Evolutionary conservation across 805 yeast genomes (phyloP), one percentile per base, ranked within the genome.

Genomic region (Zygosaccharomyces gambellarensis): DNA sequence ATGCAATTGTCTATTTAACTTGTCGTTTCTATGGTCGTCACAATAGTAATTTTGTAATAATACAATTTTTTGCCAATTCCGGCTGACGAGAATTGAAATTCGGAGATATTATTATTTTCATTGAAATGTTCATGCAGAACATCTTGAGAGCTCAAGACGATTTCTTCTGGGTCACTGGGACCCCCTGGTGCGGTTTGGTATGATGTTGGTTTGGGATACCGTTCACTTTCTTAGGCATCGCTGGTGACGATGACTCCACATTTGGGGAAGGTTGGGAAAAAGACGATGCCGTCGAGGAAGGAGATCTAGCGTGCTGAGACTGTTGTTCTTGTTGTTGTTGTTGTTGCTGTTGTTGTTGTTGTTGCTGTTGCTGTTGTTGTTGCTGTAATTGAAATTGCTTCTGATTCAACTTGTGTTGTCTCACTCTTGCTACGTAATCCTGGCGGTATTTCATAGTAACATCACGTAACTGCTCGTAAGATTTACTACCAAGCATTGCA

Each of bases 401-500:
- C 14, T 55, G 50, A 5, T 52, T 53, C 14, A 53, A 27, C 42
- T 68, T 71, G 46, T 66, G 67, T 44, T 64, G 66, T 50, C 66
- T 70, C 43, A 70, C 67, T 42, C 61, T 67, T 21, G 61, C 58
- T 29, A 65, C 60, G 43, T 67, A 70, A 67, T 80, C 90, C 68
- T 83, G 82, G 57, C 94, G 76, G 68, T 82, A 82, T 60, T 81
- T 77, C 48, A 87, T 49, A 19, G 69, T 81, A 19, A 90, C 85
- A 62, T 90, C 89, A 58, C 88, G 73, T 54, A 83, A 71, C 45
- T 83, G 77, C 47, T 90, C 97, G 62, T 87, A 87, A 0, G 97
- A 83, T 66, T 90, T 92, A 3, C 94, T 81, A 38, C 90, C 73
- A 29, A 92, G 69, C 97, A 90, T 90, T 5, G 95, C 81, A 7